Percentiles rank a stretch among this genome's conserved stretches.
Conservation (phyloP, 306 rosid genomes). For the Lagenaria siceraria region DNA sequence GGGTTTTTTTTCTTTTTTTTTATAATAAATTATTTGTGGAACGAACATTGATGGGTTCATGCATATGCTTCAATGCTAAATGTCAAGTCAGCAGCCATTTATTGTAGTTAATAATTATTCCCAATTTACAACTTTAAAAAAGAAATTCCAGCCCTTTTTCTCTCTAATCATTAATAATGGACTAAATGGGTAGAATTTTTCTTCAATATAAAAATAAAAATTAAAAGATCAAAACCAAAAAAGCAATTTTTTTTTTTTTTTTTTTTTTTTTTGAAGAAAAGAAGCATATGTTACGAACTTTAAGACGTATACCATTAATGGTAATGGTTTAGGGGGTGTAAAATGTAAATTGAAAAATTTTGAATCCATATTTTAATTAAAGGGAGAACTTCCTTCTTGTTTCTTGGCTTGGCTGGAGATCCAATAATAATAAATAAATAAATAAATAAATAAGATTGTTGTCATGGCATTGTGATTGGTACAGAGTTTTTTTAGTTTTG, state of each 20-base stretch:
- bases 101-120: background rate
- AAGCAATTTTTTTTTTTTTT: background rate
- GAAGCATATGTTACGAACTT: no score
- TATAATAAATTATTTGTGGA: no score
- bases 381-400: no score
- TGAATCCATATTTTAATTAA: no score
- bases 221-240: background rate
- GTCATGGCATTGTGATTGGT: background rate
- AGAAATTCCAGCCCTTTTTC: background rate
- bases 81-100: background rate
- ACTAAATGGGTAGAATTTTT: background rate
- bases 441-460: no score
- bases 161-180: background rate
- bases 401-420: no score
- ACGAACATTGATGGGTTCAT: no score
- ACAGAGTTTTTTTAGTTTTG: background rate
- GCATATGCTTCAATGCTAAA: background rate
- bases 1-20: no score
- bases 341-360: no score
- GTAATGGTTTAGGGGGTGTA: no score
- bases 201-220: background rate
- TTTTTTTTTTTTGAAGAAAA: no score
- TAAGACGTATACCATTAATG: background rate
- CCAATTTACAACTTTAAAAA: background rate
- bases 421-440: no score